Evolutionary conservation across 163 green algal species (phyloP).

Genomic region (Scenedesmus sp.): DNA sequence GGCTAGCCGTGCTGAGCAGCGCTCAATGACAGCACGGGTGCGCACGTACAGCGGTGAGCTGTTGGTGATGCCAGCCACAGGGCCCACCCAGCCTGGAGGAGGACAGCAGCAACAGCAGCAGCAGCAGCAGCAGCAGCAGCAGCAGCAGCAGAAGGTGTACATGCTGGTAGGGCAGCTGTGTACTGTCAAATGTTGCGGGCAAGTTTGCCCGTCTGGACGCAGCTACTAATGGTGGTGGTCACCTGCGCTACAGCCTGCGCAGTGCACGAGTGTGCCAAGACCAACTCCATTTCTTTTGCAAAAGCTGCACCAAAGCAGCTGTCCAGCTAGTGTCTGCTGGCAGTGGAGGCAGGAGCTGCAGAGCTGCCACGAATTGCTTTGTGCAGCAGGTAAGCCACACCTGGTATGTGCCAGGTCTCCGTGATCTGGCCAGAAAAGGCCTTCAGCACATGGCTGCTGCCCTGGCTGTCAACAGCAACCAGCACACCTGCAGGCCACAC

Average conservation of each 20-base stretch:
- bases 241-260: no score
- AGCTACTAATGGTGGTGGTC: no score
- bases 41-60: slow-evolving; percentile 26
- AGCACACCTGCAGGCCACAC: slow-evolving; percentile 2
- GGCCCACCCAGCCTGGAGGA: slow-evolving; percentile 56
- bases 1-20: slow-evolving; percentile 22
- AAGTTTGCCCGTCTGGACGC: no score
- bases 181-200: no score
- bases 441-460: slow-evolving; percentile 28
- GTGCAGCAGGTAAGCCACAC: slow-evolving; percentile 46
- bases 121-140: not conserved
- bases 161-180: no score
- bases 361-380: not conserved
- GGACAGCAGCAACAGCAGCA: not conserved
- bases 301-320: not conserved
- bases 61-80: slow-evolving; percentile 51
- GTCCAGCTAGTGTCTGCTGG: not conserved
- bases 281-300: not conserved
- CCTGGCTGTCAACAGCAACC: slow-evolving; percentile 4
- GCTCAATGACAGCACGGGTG: slow-evolving; percentile 10
- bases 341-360: not conserved
- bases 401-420: slow-evolving; percentile 59
- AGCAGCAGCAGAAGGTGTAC: not conserved
- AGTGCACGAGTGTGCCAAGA: no score
- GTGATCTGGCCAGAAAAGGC: slow-evolving; percentile 63